Conservation (phyloP, 1,284 basidiomycete species). For the Malassezia restricta region DNA sequence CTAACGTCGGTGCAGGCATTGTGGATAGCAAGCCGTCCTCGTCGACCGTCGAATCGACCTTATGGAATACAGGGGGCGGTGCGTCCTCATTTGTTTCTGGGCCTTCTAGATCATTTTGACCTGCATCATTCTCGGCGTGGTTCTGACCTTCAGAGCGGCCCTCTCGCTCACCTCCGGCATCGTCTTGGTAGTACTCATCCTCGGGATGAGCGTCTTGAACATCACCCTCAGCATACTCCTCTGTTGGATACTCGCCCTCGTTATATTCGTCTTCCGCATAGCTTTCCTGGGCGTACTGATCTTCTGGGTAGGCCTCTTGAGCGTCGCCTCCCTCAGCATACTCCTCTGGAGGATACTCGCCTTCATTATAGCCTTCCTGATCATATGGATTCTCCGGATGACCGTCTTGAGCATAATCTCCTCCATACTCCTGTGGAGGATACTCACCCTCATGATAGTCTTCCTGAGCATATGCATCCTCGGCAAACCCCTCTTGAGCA, state of each 20-base stretch:
- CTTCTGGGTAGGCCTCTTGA: neutral
- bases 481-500: neutral
- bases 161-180: neutral
- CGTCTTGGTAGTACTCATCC: neutral
- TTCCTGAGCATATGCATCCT: conserved; percentile 3
- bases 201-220: neutral
- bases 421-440: neutral
- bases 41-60: conserved; percentile 1
- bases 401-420: conserved; percentile 2
- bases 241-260: neutral
- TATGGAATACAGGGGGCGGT: conserved; percentile 10
- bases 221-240: neutral
- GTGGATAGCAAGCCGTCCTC: conserved; percentile 12
- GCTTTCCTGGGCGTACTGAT: neutral
- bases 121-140: neutral
- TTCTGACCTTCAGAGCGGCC: neutral
- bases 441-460: conserved; percentile 2
- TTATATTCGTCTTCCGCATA: conserved; percentile 1
- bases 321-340: conserved; percentile 2
- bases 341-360: conserved; percentile 1
- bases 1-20: neutral
- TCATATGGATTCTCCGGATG: conserved; percentile 1
- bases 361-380: conserved; percentile 1
- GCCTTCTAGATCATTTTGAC: neutral
- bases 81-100: neutral